Evolutionary conservation across 2,329 filamentous ascomycete species (phyloP).

Genomic region (Colletotrichum ledebouriae): DNA sequence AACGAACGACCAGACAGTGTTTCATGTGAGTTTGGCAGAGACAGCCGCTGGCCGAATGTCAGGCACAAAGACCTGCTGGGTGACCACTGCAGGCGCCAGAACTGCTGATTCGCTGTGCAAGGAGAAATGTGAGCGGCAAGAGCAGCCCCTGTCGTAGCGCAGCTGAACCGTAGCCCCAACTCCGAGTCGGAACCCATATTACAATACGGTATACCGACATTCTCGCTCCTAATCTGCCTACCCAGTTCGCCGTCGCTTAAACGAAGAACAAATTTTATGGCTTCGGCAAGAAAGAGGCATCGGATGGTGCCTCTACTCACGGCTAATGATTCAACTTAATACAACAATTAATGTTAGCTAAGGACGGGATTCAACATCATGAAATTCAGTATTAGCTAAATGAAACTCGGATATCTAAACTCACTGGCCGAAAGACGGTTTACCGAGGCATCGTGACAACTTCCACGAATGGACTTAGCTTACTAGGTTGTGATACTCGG

Average conservation of each 20-base stretch:
- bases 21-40: conserved; percentile 40
- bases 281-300: background rate
- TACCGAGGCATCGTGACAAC: background rate
- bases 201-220: conserved; percentile 10
- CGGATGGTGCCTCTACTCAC: conserved; percentile 1
- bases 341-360: background rate
- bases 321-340: background rate
- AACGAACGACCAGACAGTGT: conserved; percentile 27
- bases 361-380: background rate
- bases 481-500: background rate
- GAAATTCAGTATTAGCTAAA: too few species aligned
- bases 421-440: too few species aligned
- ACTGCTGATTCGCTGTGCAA: conserved; percentile 35
- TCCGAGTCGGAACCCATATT: conserved; percentile 18
- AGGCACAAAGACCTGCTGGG: conserved; percentile 29
- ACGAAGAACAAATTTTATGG: conserved; percentile 6
- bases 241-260: background rate
- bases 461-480: background rate
- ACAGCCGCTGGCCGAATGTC: conserved; percentile 40
- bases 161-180: conserved; percentile 10
- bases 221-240: background rate
- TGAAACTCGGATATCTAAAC: too few species aligned
- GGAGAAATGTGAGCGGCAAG: conserved; percentile 36
- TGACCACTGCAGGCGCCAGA: conserved; percentile 33
- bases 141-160: conserved; percentile 27